Conservation (phyloP, 2,329 filamentous ascomycete genomes). For the Sporothrix inflata region DNA sequence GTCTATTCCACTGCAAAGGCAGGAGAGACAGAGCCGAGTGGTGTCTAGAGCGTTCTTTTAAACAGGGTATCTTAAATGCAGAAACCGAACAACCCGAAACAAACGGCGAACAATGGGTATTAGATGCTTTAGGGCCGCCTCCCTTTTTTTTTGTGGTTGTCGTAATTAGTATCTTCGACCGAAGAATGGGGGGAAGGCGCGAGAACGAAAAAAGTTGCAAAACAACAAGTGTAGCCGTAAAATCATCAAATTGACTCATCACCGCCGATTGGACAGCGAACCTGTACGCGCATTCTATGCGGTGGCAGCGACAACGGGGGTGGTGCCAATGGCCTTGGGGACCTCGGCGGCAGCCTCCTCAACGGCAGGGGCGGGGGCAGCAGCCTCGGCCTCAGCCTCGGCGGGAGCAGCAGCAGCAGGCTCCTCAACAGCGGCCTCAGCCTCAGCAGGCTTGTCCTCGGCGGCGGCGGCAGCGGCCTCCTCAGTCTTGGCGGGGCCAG, state of each 20-base stretch:
- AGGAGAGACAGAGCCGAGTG: background rate
- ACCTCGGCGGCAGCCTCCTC: slow-evolving; percentile 43
- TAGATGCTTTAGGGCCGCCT: slow-evolving; percentile 29
- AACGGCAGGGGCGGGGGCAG: slow-evolving; percentile 37
- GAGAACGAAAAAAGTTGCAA: slow-evolving; percentile 16
- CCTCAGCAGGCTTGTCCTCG: slow-evolving; percentile 39
- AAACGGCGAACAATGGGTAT: slow-evolving; percentile 30
- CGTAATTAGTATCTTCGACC: background rate
- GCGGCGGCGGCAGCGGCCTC: slow-evolving; percentile 44
- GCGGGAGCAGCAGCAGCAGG: slow-evolving; percentile 40
- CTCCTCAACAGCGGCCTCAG: slow-evolving; percentile 41
- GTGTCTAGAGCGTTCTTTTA: slow-evolving; percentile 6
- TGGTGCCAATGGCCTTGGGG: slow-evolving; percentile 43
- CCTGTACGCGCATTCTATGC: slow-evolving; percentile 47
- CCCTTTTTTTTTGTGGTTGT: slow-evolving; percentile 28
- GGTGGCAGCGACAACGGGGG: slow-evolving; percentile 55
- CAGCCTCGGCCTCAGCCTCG: slow-evolving; percentile 40
- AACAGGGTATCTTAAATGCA: slow-evolving; percentile 51
- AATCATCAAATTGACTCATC: slow-evolving; percentile 35
- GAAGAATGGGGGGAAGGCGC: background rate
- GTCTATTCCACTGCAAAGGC: background rate
- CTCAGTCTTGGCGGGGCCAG: slow-evolving; percentile 49
- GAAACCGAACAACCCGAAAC: slow-evolving; percentile 51
- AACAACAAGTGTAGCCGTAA: slow-evolving; percentile 26
- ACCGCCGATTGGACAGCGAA: slow-evolving; percentile 29